These are phyloP conservation scores for Alternaria conjuncta DNA, from an alignment of 2,329 filamentous ascomycete genomes.

Conservation along the genomic window DNA sequence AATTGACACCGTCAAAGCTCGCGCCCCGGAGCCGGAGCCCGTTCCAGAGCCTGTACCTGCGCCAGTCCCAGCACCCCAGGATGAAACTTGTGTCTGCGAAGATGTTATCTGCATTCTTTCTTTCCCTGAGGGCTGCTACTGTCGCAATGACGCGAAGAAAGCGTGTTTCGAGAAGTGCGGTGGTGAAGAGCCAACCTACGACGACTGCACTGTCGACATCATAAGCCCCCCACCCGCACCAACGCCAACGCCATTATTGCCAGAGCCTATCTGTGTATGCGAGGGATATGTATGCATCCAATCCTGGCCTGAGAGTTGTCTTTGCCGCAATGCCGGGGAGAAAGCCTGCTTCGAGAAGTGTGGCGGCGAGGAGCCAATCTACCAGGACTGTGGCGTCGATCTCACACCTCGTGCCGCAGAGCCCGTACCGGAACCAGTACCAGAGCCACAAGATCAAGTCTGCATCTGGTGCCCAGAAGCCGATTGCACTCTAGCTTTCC, in stretches of 20 bases:
- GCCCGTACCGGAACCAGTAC: background rate
- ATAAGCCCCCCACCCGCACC: background rate
- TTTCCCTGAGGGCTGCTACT: slow-evolving; percentile 37
- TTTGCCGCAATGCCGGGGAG: background rate
- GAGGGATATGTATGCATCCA: slow-evolving; percentile 24
- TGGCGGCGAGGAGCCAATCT: background rate
- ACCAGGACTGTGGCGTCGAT: background rate
- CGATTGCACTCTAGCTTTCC: slow-evolving; percentile 30
- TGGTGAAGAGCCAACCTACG: background rate
- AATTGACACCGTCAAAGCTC: background rate
- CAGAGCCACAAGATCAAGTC: background rate
- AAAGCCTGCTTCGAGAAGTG: background rate
- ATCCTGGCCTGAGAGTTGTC: background rate
- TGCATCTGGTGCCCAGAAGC: slow-evolving; percentile 24
- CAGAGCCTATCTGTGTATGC: slow-evolving; percentile 20
- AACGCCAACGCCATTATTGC: background rate
- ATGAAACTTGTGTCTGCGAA: slow-evolving; percentile 25
- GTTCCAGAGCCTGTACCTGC: background rate
- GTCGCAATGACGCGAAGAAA: slow-evolving; percentile 25
- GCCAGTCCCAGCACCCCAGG: background rate
- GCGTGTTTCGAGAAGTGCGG: slow-evolving; percentile 39
- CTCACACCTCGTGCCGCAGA: background rate
- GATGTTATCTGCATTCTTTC: slow-evolving; percentile 21
- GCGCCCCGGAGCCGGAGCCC: background rate
- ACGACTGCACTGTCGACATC: background rate